Base-by-base conservation (phyloP, 768 basidiomycete genomes). In the Cystofilobasidium ferigula region DNA sequence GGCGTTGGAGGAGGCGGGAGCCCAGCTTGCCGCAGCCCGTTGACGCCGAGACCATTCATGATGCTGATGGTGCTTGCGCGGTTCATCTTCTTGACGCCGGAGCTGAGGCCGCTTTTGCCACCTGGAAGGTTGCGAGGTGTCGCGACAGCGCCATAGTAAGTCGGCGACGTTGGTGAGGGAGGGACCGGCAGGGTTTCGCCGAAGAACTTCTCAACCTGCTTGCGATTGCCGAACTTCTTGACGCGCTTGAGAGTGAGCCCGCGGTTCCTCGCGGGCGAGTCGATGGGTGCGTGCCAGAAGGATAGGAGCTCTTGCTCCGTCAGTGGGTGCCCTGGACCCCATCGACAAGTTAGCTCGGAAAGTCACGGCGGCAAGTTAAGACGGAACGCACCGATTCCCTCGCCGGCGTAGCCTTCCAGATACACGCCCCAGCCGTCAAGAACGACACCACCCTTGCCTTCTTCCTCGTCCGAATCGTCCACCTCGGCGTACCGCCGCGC, bases 41-140 rank as follows among this genome's bases (percentile, higher is more conserved):
- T 83, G 0, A 92, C 91, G 30, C 94, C 93, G 12, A 99, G 82
- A 0, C 90, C 91, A 61, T 88, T 92, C 73, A 99, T 85, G 69
- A 99, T 83, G 75, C 91, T 94, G 74, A 97, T 84, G 0, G 90
- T 88, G 72, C 91, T 94, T 0, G 95, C 95, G 26, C 95, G 87
- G 71, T 95, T 93, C 71, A 85, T 83, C 69, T 82, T 83, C 73
- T 82, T 82, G 36, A 69, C 72, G 26, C 71, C 64, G n/a, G 59
- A 57, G 34, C 59, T 58, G 61, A 36, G 63, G 9, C 58, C 61
- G 59, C 35, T 9, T 34, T 58, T 69, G 71, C 26, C 32, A 1
- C 9, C 28, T 30, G 51, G 16, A 16, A 28, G 28, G 5, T 54
- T 28, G 3, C 51, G 51, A 12, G 51, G 51, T 8, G 51, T 54